Percentiles rank a stretch among this genome's conserved stretches.
Conservation (phyloP, 1,139 yeast genomes). For the Scheffersomyces insectosa region DNA sequence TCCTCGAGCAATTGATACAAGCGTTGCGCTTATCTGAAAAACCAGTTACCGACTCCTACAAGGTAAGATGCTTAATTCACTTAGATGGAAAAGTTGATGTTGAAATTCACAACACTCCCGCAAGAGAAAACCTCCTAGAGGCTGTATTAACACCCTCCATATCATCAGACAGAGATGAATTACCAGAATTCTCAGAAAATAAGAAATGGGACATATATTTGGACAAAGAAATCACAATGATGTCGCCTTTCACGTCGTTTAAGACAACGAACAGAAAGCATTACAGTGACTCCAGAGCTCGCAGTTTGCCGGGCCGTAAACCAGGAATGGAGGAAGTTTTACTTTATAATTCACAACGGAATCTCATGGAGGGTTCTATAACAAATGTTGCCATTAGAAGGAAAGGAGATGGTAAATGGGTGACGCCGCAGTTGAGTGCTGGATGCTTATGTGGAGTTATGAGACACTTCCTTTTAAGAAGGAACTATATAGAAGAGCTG, state of each 20-base stretch:
- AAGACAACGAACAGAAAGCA: slow-evolving; percentile 76
- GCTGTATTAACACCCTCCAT: slow-evolving; percentile 36
- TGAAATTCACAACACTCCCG: slow-evolving; percentile 47
- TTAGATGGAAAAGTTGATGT: slow-evolving; percentile 50
- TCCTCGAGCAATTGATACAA: slow-evolving; percentile 46
- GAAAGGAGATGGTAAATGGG: slow-evolving; percentile 53
- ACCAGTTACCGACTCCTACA: slow-evolving; percentile 45
- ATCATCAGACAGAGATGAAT: neutral
- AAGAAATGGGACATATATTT: slow-evolving; percentile 58
- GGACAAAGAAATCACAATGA: slow-evolving; percentile 52
- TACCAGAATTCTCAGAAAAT: slow-evolving; percentile 1
- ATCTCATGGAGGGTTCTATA: slow-evolving; percentile 81
- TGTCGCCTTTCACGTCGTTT: slow-evolving; percentile 82
- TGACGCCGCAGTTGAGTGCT: slow-evolving; percentile 71
- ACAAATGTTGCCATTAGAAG: slow-evolving; percentile 73
- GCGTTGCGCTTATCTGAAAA: slow-evolving; percentile 33
- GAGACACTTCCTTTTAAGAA: slow-evolving; percentile 62
- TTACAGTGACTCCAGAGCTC: slow-evolving; percentile 62
- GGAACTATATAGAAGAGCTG: slow-evolving; percentile 58
- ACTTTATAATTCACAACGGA: slow-evolving; percentile 58
- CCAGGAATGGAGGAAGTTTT: slow-evolving; percentile 65
- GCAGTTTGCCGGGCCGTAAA: slow-evolving; percentile 38
- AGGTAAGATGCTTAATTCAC: slow-evolving; percentile 57
- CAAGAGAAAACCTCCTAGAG: slow-evolving; percentile 40
- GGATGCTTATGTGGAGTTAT: slow-evolving; percentile 90